phyloP scores from a whole-genome alignment of 2,329 filamentous ascomycete genomes.

The Aureobasidium mangrovei region DNA sequence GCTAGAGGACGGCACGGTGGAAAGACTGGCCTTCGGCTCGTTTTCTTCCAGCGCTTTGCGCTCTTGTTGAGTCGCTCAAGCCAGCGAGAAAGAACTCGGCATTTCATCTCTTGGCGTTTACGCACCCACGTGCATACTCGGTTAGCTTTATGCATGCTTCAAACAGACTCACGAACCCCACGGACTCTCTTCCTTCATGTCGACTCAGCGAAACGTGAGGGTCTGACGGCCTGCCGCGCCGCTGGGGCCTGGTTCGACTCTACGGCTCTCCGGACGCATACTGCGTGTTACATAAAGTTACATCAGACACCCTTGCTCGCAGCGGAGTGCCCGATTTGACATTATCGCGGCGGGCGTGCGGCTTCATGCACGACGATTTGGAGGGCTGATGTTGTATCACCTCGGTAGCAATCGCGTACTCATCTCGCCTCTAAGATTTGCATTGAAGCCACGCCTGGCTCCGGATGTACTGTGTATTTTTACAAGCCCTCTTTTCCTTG shows the following conservation, averaged over 20 bases:
- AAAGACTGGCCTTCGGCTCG: too few species aligned
- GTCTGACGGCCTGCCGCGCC: not conserved
- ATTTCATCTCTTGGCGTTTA: not conserved
- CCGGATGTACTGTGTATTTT: not conserved
- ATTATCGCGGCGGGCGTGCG: not conserved
- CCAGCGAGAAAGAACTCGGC: too few species aligned
- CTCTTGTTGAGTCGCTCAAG: too few species aligned
- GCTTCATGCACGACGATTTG: constrained; percentile 9
- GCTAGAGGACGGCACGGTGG: too few species aligned
- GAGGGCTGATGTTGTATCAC: constrained; percentile 5
- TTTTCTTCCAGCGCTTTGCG: too few species aligned
- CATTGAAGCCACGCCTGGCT: not conserved
- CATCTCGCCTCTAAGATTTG: not conserved
- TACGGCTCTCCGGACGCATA: not conserved
- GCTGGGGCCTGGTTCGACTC: not conserved
- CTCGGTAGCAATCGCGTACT: constrained; percentile 3
- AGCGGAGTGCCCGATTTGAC: not conserved
- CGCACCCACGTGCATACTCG: not conserved
- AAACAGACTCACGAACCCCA: constrained; percentile 1
- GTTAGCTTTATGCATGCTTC: not conserved
- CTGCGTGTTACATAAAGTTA: not conserved
- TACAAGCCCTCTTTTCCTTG: not conserved
- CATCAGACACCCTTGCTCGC: constrained; percentile 3
- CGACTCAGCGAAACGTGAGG: not conserved
- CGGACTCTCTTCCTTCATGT: not conserved